Base-by-base conservation (phyloP, 352 stramenopile species). In the Phytophthora pseudosyringae region DNA sequence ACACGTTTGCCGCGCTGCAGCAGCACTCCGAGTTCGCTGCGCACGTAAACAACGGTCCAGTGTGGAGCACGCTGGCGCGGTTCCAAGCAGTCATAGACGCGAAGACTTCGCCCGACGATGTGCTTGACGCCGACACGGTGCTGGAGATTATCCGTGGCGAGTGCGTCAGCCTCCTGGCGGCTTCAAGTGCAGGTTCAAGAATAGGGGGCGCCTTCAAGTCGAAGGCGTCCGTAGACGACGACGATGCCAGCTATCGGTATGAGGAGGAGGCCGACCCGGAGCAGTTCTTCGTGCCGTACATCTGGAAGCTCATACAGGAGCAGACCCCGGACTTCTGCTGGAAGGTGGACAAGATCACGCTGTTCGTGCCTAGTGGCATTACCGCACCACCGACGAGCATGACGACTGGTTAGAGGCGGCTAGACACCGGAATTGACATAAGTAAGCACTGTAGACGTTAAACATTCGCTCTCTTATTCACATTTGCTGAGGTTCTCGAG, bases 321-420 rank as follows among this genome's bases (percentile, higher is more conserved):
- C 75, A 89, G 55, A 92, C 86, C 25, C 78, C 82, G 5, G 86
- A 94, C 18, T 90, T 92, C 40, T 85, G 78, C 64, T 94, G 86
- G 86, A 90, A 88, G 48, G 67, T 74, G 5, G 82, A 91, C 49
- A 93, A 93, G 68, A 90, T 91, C 69, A 93, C 84, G 44, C 82
- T 93, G 38, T 93, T 93, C 28, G 56, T 77, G 29, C 71, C 78
- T 6, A 75, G 51, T 16, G 36, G 46, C 16, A 67, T 35, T 40
- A 49, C 41, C 3, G 58, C 52, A 25, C 47, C 52, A 25, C 47
- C 46, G 3, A 73, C 33, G 9, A 61, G 47, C 21, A 44, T 76
- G 16, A 40, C 52, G 3, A 78, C 61, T 35, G 49, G 64, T 13
- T 76, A 47, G 56, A 33, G 8, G 16, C 11, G 10, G 21, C 10